Evolutionary conservation across 2,329 filamentous ascomycete genomes (phyloP), one percentile per base, ranked within the genome.

Genomic region (Aspergillus udagawae): DNA sequence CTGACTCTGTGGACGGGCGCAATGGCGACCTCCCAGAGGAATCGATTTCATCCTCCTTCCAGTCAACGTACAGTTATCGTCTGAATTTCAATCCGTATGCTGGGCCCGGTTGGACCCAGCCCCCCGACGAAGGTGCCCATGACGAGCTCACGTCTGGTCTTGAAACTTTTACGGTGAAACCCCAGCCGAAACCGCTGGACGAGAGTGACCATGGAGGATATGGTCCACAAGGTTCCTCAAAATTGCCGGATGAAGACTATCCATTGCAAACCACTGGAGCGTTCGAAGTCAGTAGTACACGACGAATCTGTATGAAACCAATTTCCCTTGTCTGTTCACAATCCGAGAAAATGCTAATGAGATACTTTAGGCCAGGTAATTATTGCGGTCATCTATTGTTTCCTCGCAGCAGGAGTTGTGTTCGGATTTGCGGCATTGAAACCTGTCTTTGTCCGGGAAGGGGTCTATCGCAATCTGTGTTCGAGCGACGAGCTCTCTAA

Each of bases 391-490:
- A 65, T 90, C 10, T 90, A 89, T 70, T 93, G 89, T 72, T 82
- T 92, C 38, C 81, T 95, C 59, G 86, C 89, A 6, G 87, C 91
- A 4, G 92, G 91, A 1, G 79, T 92, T 44, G 85, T 94, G 20
- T 94, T 94, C 74, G 91, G 91, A 35, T 95, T 91, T 73, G 91
- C 91, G 14, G 90, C 91, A 12, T 80, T 95, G 64, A 95, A 94
- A 70, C 90, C 91, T 0, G 83, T 94, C 8, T 79, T 95, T 27
- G 88, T 92, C 59, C 75, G 80, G 12, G 87, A 92, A 70, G 86
- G 86, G 2, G 87, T 90, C 9, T 93, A 92, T 71, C 79, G 79
- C 44, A 80, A 89, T 51, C 74, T 80, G 35, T 94, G 90, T 67
- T 82, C 79, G 6, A 60, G 76, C 53, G 72, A 82, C 50, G 80